phyloP scores from a whole-genome alignment of 2,329 filamentous ascomycete genomes.

The Cercospora sp. region DNA sequence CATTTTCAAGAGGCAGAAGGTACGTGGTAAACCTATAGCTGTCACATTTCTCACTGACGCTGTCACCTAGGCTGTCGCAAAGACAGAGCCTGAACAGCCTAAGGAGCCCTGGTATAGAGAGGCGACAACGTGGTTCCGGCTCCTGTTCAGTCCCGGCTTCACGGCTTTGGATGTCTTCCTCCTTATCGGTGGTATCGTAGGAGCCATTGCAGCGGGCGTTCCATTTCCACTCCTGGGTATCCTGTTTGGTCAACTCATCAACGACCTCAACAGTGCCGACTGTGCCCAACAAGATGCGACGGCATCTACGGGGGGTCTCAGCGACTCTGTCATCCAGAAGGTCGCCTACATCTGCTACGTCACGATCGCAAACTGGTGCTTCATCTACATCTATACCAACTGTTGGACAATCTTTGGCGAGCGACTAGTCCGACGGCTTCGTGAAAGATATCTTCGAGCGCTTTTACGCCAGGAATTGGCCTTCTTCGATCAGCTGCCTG shows the following conservation, averaged over 20 bases:
- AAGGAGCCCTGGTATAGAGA: slow-evolving; percentile 17
- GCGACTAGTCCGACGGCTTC: slow-evolving; percentile 62
- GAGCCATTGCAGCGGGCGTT: slow-evolving; percentile 56
- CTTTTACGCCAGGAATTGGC: slow-evolving; percentile 63
- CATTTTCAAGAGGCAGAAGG: slow-evolving; percentile 16
- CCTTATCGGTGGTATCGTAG: slow-evolving; percentile 20
- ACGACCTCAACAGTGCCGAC: slow-evolving; percentile 61
- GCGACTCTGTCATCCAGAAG: slow-evolving; percentile 55
- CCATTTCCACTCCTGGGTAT: slow-evolving; percentile 66
- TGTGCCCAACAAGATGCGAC: slow-evolving; percentile 45
- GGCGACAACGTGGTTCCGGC: slow-evolving; percentile 22
- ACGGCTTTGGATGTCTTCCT: slow-evolving; percentile 20
- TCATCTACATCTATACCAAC: slow-evolving; percentile 63
- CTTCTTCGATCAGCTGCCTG: slow-evolving; percentile 64
- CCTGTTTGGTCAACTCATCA: slow-evolving; percentile 64
- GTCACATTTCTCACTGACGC: neutral
- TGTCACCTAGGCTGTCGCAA: neutral
- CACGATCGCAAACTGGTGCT: slow-evolving; percentile 55
- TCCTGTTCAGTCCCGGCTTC: slow-evolving; percentile 22
- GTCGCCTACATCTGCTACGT: slow-evolving; percentile 64
- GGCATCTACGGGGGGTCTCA: slow-evolving; percentile 38
- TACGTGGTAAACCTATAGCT: neutral
- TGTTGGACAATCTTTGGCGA: slow-evolving; percentile 67
- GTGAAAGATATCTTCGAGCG: slow-evolving; percentile 60
- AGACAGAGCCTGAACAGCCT: slow-evolving; percentile 7